phyloP scores from a whole-genome alignment of 352 stramenopile species.

The Phytophthora colocasiae region DNA sequence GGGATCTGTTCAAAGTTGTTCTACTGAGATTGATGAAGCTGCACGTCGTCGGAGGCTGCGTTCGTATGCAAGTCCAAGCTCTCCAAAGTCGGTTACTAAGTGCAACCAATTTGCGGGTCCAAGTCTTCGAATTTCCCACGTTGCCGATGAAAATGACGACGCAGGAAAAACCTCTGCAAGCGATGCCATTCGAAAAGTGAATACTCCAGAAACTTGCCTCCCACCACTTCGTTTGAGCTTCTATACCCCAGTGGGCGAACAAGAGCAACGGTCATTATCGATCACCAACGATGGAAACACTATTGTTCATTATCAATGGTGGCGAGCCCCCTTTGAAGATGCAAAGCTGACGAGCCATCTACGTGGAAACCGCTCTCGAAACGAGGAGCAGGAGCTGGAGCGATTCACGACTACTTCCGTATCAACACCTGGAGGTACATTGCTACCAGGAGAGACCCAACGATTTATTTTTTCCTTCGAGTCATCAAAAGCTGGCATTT shows the following conservation, averaged over 20 bases:
- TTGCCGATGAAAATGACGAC: slow-evolving; percentile 23
- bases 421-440: slow-evolving; percentile 47
- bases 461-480: slow-evolving; percentile 71
- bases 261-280: slow-evolving; percentile 48
- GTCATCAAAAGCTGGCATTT: slow-evolving; percentile 53
- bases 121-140: slow-evolving; percentile 28
- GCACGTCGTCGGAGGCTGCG: slow-evolving; percentile 18
- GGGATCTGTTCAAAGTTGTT: slow-evolving; percentile 14
- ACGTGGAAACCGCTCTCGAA: slow-evolving; percentile 25
- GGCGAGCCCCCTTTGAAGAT: slow-evolving; percentile 41
- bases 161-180: not conserved
- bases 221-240: slow-evolving; percentile 49
- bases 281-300: slow-evolving; percentile 64
- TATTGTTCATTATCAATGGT: slow-evolving; percentile 70
- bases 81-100: slow-evolving; percentile 6
- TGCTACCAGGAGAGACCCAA: slow-evolving; percentile 63
- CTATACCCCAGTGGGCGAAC: slow-evolving; percentile 43
- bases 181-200: not conserved
- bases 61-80: slow-evolving; percentile 23
- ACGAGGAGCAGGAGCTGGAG: slow-evolving; percentile 30
- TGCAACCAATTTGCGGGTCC: slow-evolving; percentile 21
- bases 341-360: slow-evolving; percentile 38
- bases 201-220: not conserved
- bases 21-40: slow-evolving; percentile 12
- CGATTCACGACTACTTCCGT: slow-evolving; percentile 47